phyloP scores from a whole-genome alignment of 225 moss, liverwort and hornwort genomes.

The Thuidium tamariscinum region DNA sequence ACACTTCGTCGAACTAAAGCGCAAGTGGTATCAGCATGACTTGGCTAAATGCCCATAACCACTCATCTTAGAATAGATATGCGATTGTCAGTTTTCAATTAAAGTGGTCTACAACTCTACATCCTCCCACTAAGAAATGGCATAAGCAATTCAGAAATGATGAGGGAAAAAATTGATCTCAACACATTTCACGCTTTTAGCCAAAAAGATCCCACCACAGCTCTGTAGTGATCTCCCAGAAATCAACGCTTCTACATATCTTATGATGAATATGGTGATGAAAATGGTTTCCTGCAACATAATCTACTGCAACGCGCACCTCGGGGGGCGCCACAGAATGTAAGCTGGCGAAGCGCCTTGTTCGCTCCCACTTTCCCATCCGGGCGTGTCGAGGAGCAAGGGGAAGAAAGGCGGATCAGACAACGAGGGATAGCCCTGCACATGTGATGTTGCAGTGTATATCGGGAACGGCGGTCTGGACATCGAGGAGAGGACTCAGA shows the following conservation, averaged over 20 bases:
- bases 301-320: conserved; percentile 5
- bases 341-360: conserved; percentile 25
- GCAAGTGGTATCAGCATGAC: not conserved
- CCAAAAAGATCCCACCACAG: not conserved
- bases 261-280: not conserved
- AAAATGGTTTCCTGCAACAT: not conserved
- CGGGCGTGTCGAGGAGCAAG: conserved; percentile 24
- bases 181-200: not conserved
- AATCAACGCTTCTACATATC: not conserved
- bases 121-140: not conserved
- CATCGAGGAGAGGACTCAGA: not conserved
- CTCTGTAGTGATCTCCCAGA: not conserved
- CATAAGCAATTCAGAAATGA: not conserved
- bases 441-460: conserved; percentile 15
- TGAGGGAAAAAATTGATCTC: not conserved
- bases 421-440: conserved; percentile 42
- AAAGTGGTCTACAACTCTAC: not conserved
- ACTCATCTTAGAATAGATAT: not conserved
- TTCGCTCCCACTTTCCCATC: not conserved
- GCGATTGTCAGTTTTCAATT: not conserved
- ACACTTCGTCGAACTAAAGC: not conserved
- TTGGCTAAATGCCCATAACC: not conserved
- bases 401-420: conserved; percentile 38
- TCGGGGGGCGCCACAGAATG: conserved; percentile 57
- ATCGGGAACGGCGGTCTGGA: conserved; percentile 39